A percentile compares a stretch with the other conserved stretches of the same genome.
Evolutionary conservation across 805 yeast species (phyloP).

Genomic region (Schizosaccharomyces lindneri): DNA sequence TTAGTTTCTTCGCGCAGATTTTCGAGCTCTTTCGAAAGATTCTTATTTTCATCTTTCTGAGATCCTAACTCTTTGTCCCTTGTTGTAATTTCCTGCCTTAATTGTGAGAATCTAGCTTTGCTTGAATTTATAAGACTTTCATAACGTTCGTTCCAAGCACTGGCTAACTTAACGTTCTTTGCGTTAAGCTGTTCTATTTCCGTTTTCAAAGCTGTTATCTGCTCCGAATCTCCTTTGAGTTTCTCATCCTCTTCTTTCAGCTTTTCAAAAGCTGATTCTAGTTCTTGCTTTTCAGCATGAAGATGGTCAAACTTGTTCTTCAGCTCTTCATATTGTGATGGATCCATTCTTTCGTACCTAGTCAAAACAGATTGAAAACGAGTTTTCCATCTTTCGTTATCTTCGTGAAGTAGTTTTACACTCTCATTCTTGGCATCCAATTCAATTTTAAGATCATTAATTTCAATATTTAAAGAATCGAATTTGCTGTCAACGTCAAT

Average conservation of each 20-base stretch:
- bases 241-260: conserved; percentile 9
- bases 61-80: background rate
- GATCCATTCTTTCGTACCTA: conserved; percentile 24
- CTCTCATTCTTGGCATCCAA: conserved; percentile 26
- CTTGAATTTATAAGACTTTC: conserved; percentile 5
- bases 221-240: conserved; percentile 3
- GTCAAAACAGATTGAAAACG: conserved; percentile 24
- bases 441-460: conserved; percentile 18
- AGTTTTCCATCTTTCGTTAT: conserved; percentile 33
- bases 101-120: conserved; percentile 1
- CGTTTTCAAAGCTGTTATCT: conserved; percentile 3
- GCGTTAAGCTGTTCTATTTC: conserved; percentile 6
- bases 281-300: conserved; percentile 6
- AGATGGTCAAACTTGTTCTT: conserved; percentile 5
- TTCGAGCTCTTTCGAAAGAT: background rate
- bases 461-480: conserved; percentile 22
- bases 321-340: conserved; percentile 18
- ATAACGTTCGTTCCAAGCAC: conserved; percentile 4
- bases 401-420: conserved; percentile 24
- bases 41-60: background rate
- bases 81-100: background rate
- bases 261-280: conserved; percentile 8
- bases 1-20: background rate
- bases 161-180: conserved; percentile 5
- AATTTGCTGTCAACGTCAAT: conserved; percentile 14